Conservation (phyloP, 1,284 basidiomycete genomes). For the Ceratobasidium sp. region DNA sequence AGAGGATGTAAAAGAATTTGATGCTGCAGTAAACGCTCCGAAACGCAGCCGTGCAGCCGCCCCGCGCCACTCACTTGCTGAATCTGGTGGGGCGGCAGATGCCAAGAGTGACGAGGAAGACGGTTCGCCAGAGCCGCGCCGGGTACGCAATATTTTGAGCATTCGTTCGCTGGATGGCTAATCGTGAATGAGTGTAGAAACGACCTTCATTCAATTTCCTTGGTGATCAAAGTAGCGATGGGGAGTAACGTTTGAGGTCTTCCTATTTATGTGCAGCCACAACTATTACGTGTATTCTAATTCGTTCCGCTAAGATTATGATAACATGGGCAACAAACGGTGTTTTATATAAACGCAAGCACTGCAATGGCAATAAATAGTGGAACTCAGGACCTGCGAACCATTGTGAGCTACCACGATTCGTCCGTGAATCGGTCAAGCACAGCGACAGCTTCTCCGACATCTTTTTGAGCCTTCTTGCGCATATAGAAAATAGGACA, state of each 20-base stretch:
- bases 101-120: constrained; percentile 47
- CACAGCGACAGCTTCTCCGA: constrained; percentile 78
- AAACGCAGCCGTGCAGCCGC: constrained; percentile 38
- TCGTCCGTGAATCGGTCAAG: constrained; percentile 85
- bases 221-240: constrained; percentile 65
- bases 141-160: constrained; percentile 47
- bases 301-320: not conserved
- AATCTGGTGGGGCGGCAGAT: constrained; percentile 68
- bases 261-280: constrained; percentile 6
- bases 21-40: constrained; percentile 43
- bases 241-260: constrained; percentile 45
- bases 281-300: constrained; percentile 17
- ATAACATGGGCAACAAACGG: not conserved
- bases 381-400: not conserved
- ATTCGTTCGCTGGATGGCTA: constrained; percentile 45
- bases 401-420: constrained; percentile 57
- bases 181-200: constrained; percentile 54
- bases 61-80: constrained; percentile 53
- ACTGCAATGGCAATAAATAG: constrained; percentile 1
- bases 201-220: constrained; percentile 73
- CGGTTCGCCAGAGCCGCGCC: constrained; percentile 50
- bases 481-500: constrained; percentile 99
- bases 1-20: constrained; percentile 54
- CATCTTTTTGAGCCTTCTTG: constrained; percentile 96
- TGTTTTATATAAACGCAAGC: constrained; percentile 10